A percentile compares a stretch with the other conserved stretches of the same genome.
Conservation (phyloP, 768 basidiomycete species). For the Lentinula sp. region DNA sequence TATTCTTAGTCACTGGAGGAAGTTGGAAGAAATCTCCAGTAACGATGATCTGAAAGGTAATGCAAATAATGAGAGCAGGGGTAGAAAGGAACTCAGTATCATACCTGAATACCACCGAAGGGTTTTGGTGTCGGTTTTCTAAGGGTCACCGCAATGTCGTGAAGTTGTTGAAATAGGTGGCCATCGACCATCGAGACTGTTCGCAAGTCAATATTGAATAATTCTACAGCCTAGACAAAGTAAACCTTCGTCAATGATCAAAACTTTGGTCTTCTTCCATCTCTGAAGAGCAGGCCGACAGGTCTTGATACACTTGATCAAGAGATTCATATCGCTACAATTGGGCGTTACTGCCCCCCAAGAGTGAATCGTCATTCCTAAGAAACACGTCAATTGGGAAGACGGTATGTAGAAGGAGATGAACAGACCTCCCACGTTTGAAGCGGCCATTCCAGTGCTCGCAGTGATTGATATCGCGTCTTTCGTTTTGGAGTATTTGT, state of each 20-base stretch:
- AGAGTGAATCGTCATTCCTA: conserved; percentile 69
- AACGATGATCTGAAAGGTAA: conserved; percentile 46
- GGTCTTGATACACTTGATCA: conserved; percentile 50
- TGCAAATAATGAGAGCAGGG: neutral
- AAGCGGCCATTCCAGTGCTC: conserved; percentile 67
- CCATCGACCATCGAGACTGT: conserved; percentile 83
- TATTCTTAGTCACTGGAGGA: conserved; percentile 61
- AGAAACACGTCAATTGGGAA: conserved; percentile 27
- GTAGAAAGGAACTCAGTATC: neutral
- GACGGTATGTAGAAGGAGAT: neutral
- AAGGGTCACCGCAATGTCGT: conserved; percentile 45
- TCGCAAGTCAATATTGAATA: conserved; percentile 24
- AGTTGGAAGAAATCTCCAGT: conserved; percentile 87
- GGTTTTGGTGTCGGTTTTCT: conserved; percentile 43
- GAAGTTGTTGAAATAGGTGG: conserved; percentile 66
- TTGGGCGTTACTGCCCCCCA: conserved; percentile 73
- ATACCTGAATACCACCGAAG: conserved; percentile 74
- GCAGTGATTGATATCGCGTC: conserved; percentile 73
- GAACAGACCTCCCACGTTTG: conserved; percentile 55
- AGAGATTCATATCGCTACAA: conserved; percentile 37
- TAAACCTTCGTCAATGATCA: conserved; percentile 54
- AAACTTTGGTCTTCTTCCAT: conserved; percentile 65
- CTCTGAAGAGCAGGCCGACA: conserved; percentile 63
- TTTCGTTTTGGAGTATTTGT: conserved; percentile 34
- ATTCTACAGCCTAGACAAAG: neutral